Percentiles rank a stretch among this genome's conserved stretches.
Conservation (phyloP, 2,329 filamentous ascomycete genomes). For the Dactylellina cionopaga region DNA sequence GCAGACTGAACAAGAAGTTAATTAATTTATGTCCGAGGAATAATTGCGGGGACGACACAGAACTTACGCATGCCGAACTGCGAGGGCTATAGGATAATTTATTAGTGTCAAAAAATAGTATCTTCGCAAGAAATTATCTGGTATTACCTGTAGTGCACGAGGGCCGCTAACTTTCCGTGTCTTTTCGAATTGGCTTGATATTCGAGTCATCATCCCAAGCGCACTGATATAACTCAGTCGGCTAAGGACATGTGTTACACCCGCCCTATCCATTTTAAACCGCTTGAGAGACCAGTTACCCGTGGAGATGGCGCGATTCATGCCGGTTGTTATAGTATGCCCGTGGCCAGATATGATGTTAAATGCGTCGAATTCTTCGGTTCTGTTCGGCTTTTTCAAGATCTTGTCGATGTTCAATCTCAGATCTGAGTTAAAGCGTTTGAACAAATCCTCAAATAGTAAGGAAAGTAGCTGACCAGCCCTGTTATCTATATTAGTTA, state of each 20-base stretch:
- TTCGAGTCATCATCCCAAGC: constrained; percentile 99
- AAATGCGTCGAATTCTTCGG: constrained; percentile 85
- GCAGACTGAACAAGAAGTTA: constrained; percentile 67
- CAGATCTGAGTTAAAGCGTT: constrained; percentile 87
- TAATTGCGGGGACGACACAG: neutral
- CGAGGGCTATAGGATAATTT: constrained; percentile 69
- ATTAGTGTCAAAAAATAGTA: neutral
- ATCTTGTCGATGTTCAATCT: constrained; percentile 96
- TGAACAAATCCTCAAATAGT: constrained; percentile 97
- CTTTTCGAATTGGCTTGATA: constrained; percentile 98
- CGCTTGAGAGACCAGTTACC: constrained; percentile 98
- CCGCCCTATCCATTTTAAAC: constrained; percentile 97
- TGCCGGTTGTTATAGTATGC: constrained; percentile 86
- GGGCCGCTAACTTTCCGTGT: constrained; percentile 96
- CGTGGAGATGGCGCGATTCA: constrained; percentile 95
- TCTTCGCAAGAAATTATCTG: neutral
- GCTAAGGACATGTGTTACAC: constrained; percentile 95
- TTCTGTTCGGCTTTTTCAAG: constrained; percentile 89
- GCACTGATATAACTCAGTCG: constrained; percentile 95
- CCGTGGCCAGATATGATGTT: constrained; percentile 85
- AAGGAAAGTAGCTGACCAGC: constrained; percentile 93
- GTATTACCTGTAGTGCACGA: constrained; percentile 77
- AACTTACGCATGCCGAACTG: constrained; percentile 84
- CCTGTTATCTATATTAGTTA: constrained; percentile 33
- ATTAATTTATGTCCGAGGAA: neutral